Conservation (phyloP, 257 asterid genomes). For the Pogostemon cablin region DNA sequence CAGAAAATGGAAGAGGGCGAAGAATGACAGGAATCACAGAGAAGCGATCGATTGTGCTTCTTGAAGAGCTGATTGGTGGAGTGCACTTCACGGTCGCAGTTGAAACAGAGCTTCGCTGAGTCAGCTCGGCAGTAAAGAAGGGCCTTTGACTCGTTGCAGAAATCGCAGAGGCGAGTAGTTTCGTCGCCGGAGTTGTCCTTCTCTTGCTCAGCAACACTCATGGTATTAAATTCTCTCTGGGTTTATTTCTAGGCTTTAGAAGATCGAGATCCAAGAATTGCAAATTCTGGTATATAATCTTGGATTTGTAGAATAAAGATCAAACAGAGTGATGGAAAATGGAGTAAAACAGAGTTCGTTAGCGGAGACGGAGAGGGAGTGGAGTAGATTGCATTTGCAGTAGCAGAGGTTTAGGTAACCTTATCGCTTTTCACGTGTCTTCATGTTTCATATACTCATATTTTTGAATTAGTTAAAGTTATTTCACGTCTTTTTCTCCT, state of each 20-base stretch:
- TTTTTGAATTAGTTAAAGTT: too few species aligned
- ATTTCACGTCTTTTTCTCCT: too few species aligned
- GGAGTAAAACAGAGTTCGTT: too few species aligned
- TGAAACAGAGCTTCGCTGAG: constrained; percentile 82
- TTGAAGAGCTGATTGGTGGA: constrained; percentile 82
- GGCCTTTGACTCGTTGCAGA: constrained; percentile 69
- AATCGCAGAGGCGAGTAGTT: constrained; percentile 60
- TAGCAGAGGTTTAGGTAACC: too few species aligned
- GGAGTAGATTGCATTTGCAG: too few species aligned
- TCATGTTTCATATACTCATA: too few species aligned
- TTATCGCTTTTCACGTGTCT: too few species aligned
- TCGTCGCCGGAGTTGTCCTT: neutral
- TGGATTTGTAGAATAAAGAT: too few species aligned
- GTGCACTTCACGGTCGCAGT: constrained; percentile 85
- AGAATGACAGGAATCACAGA: constrained; percentile 73
- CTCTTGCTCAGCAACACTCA: constrained; percentile 37
- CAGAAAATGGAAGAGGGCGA: constrained; percentile 83
- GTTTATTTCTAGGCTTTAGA: neutral
- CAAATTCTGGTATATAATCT: neutral
- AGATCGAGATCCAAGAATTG: neutral
- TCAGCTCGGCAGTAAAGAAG: constrained; percentile 89
- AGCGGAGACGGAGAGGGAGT: too few species aligned
- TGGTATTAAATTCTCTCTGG: constrained; percentile 16
- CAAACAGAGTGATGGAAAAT: too few species aligned
- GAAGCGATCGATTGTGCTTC: constrained; percentile 79